phyloP scores from a whole-genome alignment of 345 rosid genomes.

The Viola odorata region DNA sequence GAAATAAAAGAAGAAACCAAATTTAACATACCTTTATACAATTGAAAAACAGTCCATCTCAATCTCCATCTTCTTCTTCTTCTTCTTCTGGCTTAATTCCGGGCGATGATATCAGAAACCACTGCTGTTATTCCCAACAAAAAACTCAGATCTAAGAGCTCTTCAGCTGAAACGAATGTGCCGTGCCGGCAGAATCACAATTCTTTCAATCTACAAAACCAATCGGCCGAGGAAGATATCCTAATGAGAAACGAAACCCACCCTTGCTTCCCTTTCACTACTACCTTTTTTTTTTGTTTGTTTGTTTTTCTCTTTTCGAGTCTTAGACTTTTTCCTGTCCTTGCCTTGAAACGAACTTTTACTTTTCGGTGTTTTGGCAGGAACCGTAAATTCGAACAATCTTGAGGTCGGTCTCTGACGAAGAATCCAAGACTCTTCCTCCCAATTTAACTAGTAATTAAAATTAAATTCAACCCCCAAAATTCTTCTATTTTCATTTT shows the following conservation, averaged over 20 bases:
- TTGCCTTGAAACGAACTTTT: slow-evolving; percentile 28
- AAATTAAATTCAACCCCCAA: too few species aligned
- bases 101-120: too few species aligned
- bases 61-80: too few species aligned
- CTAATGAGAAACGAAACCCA: too few species aligned
- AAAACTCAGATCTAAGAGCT: too few species aligned
- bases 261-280: too few species aligned
- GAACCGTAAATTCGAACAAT: slow-evolving; percentile 42
- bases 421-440: slow-evolving; percentile 63
- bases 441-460: not conserved
- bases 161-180: too few species aligned
- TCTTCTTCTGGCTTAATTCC: too few species aligned
- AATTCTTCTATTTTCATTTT: not conserved
- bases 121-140: too few species aligned
- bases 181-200: not conserved
- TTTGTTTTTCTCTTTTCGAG: not conserved
- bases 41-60: too few species aligned
- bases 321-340: slow-evolving; percentile 16
- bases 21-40: too few species aligned
- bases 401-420: slow-evolving; percentile 26
- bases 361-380: slow-evolving; percentile 39
- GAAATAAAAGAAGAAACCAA: too few species aligned
- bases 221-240: not conserved
- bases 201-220: not conserved
- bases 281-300: not conserved